Evolutionary conservation across 768 basidiomycete species (phyloP).

Genomic region (Hericium coralloides): DNA sequence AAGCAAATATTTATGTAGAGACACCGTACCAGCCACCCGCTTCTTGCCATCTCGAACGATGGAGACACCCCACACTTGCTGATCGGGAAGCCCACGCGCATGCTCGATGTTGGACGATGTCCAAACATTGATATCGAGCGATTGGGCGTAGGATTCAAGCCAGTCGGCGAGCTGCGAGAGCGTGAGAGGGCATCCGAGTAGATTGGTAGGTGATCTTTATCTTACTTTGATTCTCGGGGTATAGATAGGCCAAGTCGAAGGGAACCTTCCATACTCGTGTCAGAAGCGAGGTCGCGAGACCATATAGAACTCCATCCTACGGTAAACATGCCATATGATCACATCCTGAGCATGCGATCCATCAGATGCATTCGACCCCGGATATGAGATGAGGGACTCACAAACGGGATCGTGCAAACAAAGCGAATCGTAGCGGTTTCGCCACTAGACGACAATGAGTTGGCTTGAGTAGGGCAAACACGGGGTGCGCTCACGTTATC

Average conservation of each 20-base stretch:
- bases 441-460: conserved; percentile 32
- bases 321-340: conserved; percentile 49
- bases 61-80: conserved; percentile 37
- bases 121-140: conserved; percentile 59
- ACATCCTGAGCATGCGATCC: conserved; percentile 26
- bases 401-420: conserved; percentile 27
- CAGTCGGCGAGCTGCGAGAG: conserved; percentile 47
- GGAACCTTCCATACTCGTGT: conserved; percentile 32
- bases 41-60: conserved; percentile 20
- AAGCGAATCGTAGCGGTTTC: conserved; percentile 33
- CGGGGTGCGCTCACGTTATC: conserved; percentile 21
- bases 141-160: conserved; percentile 52
- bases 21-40: too few species aligned
- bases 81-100: conserved; percentile 28
- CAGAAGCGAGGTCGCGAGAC: background rate
- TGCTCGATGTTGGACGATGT: conserved; percentile 36
- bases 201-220: background rate
- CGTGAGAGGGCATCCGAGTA: background rate
- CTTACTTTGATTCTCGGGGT: conserved; percentile 28
- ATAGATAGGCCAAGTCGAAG: conserved; percentile 46
- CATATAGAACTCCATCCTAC: conserved; percentile 21
- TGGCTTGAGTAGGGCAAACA: background rate
- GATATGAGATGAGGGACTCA: conserved; percentile 10
- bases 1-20: conserved; percentile 15
- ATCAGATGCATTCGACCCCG: background rate